Evolutionary conservation across 305 asterid genomes (phyloP).

Genomic region (Fraxinus dipetala): DNA sequence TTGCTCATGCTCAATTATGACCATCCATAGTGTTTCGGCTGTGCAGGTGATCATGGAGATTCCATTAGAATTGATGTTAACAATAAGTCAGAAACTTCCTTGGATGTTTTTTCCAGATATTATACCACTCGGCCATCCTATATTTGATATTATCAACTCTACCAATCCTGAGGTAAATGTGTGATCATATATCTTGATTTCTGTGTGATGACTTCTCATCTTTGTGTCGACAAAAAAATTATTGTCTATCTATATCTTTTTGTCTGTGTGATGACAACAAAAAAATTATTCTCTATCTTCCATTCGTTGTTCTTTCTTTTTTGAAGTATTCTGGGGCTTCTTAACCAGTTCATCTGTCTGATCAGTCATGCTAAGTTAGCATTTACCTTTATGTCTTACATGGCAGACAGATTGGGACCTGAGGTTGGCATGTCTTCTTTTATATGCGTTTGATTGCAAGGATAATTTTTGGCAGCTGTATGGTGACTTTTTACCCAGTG

Average conservation of each 20-base stretch:
- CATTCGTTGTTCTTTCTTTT: background rate
- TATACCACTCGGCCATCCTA: slow-evolving; percentile 91
- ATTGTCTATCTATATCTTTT: slow-evolving; percentile 3
- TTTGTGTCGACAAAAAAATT: background rate
- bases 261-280: slow-evolving; percentile 15
- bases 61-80: slow-evolving; percentile 94
- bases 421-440: slow-evolving; percentile 86
- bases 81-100: slow-evolving; percentile 85
- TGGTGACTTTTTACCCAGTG: slow-evolving; percentile 87
- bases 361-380: slow-evolving; percentile 8
- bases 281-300: background rate
- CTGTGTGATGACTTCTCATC: slow-evolving; percentile 18
- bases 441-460: slow-evolving; percentile 86
- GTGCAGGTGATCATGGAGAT: slow-evolving; percentile 92
- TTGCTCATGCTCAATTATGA: background rate
- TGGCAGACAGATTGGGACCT: slow-evolving; percentile 96
- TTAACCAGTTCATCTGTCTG: background rate
- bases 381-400: slow-evolving; percentile 23
- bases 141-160: slow-evolving; percentile 88
- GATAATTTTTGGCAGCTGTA: slow-evolving; percentile 93
- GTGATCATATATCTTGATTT: slow-evolving; percentile 10
- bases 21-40: slow-evolving; percentile 19
- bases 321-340: slow-evolving; percentile 8
- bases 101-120: slow-evolving; percentile 99
- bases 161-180: slow-evolving; percentile 83